Percentiles rank a stretch among this genome's conserved stretches.
Conservation (phyloP, 352 stramenopile species). For the Pythium utonaiense region DNA sequence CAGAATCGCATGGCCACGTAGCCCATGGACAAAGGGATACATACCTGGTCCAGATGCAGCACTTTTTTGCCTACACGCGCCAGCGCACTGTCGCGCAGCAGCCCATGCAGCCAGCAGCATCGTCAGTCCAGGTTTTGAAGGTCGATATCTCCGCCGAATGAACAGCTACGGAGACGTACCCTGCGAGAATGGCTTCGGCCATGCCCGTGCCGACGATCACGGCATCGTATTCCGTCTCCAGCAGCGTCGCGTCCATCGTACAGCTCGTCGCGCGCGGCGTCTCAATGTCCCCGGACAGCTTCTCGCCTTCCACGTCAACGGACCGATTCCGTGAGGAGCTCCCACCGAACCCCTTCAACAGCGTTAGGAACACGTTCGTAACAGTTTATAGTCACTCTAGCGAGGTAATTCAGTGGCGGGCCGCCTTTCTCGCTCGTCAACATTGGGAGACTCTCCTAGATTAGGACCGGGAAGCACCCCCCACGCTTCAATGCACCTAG, state of each 20-base stretch:
- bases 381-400: no score
- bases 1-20: background rate
- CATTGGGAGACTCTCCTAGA: no score
- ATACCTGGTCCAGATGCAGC: conserved; percentile 74
- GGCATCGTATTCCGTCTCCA: conserved; percentile 66
- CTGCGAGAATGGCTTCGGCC: conserved; percentile 70
- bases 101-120: no score
- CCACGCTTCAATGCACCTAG: no score
- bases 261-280: conserved; percentile 1
- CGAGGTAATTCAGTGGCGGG: no score
- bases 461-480: no score
- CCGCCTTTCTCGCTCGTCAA: background rate
- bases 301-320: background rate
- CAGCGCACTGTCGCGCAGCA: conserved; percentile 40
- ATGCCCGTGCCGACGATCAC: conserved; percentile 81
- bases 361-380: background rate
- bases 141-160: background rate
- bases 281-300: background rate
- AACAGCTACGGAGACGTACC: conserved; percentile 30
- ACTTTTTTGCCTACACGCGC: conserved; percentile 68
- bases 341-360: background rate
- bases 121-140: no score
- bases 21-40: background rate
- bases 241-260: conserved; percentile 52
- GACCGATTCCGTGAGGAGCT: background rate